phyloP scores from a whole-genome alignment of 2,329 filamentous ascomycete genomes.

The Calonectria pseudoreteaudii region DNA sequence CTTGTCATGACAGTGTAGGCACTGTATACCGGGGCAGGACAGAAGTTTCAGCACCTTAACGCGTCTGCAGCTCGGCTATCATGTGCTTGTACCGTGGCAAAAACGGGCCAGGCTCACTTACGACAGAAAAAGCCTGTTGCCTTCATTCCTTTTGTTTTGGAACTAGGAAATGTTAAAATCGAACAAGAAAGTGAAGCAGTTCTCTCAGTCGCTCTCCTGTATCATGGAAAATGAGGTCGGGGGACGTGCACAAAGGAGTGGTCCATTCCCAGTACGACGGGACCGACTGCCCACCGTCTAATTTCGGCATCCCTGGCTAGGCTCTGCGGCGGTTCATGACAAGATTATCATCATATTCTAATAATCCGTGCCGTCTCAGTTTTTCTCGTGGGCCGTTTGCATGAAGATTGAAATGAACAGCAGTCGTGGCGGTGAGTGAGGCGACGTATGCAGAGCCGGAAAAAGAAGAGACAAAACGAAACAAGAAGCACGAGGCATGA shows the following conservation, averaged over 20 bases:
- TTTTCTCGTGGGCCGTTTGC: slow-evolving; percentile 5
- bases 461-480: slow-evolving; percentile 2
- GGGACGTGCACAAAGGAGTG: slow-evolving; percentile 28
- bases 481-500: not conserved
- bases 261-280: slow-evolving; percentile 43
- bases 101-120: not conserved
- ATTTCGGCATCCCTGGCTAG: slow-evolving; percentile 43
- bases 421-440: not conserved
- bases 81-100: not conserved
- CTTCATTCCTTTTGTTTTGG: not conserved
- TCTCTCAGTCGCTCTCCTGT: not conserved
- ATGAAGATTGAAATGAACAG: slow-evolving; percentile 11
- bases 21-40: slow-evolving; percentile 24
- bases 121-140: not conserved
- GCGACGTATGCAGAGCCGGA: not conserved
- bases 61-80: not conserved
- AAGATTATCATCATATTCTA: slow-evolving; percentile 18
- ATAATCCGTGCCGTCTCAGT: not conserved
- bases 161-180: not conserved
- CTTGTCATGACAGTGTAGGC: slow-evolving; percentile 28
- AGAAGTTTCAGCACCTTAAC: not conserved
- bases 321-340: slow-evolving; percentile 28
- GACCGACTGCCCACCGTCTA: slow-evolving; percentile 38
- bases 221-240: slow-evolving; percentile 11
- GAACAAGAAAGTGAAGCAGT: not conserved